Evolutionary conservation across 2,329 filamentous ascomycete genomes (phyloP), one percentile per base, ranked within the genome.

Genomic region (Lachnellula cervina): DNA sequence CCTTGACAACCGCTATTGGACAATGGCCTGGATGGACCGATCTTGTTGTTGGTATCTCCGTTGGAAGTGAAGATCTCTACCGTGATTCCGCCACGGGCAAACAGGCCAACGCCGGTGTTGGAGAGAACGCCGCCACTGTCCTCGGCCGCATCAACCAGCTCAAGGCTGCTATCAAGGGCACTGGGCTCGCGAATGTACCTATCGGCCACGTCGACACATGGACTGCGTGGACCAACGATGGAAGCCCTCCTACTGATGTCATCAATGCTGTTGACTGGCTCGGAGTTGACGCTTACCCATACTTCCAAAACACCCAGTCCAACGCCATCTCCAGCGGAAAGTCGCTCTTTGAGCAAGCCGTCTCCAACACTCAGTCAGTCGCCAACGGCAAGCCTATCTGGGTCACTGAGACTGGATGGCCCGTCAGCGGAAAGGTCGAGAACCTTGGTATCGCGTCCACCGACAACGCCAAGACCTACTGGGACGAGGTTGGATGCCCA

Each of bases 131-230:
- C 5, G 74, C 77, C 40, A 77, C 76, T 11, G 75, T 96, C 40
- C 79, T 83, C 65, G 71, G 74, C 56, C 94, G 91, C 74, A 90
- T 96, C 76, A 72, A 78, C 56, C 76, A 87, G 69, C 84, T 89
- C 57, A 83, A 84, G 60, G 71, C 76, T 28, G 77, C 81, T 59
- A 81, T 95, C 67, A 68, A 79, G 28, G 81, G 81, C 57, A 90
- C 88, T 14, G 68, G 74, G 49, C 75, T 88, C 23, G 74, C 78
- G 38, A 73, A 73, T 23, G 79, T 76, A 46, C 77, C 82, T 17
- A 77, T 96, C 58, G 90, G 90, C 51, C 91, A 96, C 73, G 90
- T 96, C 69, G 91, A 96, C 70, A 95, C 91, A 51, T 96, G 90
- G 90, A 90, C 86, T 37, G 83, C 82, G 51, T 92, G 84, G 78